Conservation (phyloP, 1,284 basidiomycete species). For the Mycena citricolor region DNA sequence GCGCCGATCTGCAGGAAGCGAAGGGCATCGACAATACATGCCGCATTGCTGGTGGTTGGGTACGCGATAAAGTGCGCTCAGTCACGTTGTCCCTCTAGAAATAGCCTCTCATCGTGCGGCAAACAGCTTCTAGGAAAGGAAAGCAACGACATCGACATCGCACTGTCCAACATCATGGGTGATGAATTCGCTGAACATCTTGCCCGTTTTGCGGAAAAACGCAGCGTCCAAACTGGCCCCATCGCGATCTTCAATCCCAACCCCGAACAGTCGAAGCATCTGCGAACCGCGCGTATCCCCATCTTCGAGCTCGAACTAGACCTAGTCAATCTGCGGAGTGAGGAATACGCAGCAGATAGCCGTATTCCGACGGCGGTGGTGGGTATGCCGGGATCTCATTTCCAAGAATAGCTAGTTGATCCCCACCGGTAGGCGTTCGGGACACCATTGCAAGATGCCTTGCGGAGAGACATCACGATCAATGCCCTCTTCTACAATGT, state of each 20-base stretch:
- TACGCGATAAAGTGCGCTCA: slow-evolving; percentile 97
- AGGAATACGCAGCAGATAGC: slow-evolving; percentile 86
- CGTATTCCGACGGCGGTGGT: slow-evolving; percentile 90
- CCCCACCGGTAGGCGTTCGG: slow-evolving; percentile 71
- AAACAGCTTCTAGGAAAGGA: slow-evolving; percentile 77
- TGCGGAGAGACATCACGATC: slow-evolving; percentile 92
- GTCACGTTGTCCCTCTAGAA: no score
- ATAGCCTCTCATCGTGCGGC: slow-evolving; percentile 7
- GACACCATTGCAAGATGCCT: slow-evolving; percentile 89
- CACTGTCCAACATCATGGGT: slow-evolving; percentile 88
- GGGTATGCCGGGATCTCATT: slow-evolving; percentile 32
- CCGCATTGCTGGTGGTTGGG: slow-evolving; percentile 95
- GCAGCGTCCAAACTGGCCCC: slow-evolving; percentile 58
- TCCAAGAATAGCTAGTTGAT: not conserved
- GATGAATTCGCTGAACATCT: slow-evolving; percentile 86
- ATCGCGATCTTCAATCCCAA: slow-evolving; percentile 88
- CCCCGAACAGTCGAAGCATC: slow-evolving; percentile 96
- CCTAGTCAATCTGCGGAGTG: slow-evolving; percentile 92
- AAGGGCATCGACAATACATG: slow-evolving; percentile 64
- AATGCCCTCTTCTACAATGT: slow-evolving; percentile 98
- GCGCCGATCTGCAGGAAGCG: slow-evolving; percentile 49
- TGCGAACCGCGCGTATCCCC: slow-evolving; percentile 93
- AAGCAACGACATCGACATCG: slow-evolving; percentile 94
- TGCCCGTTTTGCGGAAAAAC: slow-evolving; percentile 59
- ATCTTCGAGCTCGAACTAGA: slow-evolving; percentile 87